Conservation (phyloP, 495 filamentous ascomycete genomes). For the Daldinia concentrica region DNA sequence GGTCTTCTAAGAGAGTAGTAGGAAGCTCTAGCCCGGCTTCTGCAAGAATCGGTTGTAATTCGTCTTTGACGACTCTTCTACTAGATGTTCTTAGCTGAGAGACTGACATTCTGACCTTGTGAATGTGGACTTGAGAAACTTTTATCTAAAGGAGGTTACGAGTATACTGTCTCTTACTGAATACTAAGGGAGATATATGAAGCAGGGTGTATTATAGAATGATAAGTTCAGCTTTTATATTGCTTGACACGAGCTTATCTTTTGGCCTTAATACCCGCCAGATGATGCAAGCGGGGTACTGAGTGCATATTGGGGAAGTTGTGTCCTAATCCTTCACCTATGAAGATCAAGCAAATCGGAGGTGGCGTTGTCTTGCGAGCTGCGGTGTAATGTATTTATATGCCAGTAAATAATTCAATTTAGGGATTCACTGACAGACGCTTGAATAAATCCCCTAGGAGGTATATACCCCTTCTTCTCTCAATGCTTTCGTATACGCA, state of each 20-base stretch:
- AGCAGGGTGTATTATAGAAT: neutral
- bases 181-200: neutral
- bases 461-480: too few species aligned
- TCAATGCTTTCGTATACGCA: too few species aligned
- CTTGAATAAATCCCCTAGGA: too few species aligned
- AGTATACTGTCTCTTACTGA: too few species aligned
- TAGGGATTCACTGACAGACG: too few species aligned
- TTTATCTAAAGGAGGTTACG: neutral
- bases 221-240: neutral
- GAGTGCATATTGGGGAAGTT: neutral
- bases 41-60: constrained; percentile 30
- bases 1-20: constrained; percentile 26
- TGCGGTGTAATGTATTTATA: too few species aligned
- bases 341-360: neutral
- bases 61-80: constrained; percentile 18
- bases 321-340: neutral
- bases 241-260: constrained; percentile 1
- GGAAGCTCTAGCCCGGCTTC: constrained; percentile 39
- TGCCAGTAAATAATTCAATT: too few species aligned
- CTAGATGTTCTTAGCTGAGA: constrained; percentile 3
- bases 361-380: neutral
- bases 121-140: neutral
- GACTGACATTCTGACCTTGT: constrained; percentile 19
- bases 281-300: constrained; percentile 3
- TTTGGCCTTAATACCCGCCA: neutral